Percentiles rank a stretch among this genome's conserved stretches.
Conservation (phyloP, 257 asterid species). For the Nicotiana benthamiana region DNA sequence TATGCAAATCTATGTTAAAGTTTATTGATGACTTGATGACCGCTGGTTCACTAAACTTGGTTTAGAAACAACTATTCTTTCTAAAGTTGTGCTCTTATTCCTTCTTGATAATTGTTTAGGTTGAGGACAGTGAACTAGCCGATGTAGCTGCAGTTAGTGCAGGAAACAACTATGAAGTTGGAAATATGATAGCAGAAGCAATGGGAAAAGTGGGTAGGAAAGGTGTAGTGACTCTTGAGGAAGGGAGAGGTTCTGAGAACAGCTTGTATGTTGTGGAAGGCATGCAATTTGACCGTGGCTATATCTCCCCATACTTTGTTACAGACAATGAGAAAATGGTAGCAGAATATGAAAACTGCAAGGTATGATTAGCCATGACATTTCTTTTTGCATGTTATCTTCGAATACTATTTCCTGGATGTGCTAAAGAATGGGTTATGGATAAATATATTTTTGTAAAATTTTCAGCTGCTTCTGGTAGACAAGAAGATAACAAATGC, state of each 20-base stretch:
- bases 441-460: not conserved
- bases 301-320: slow-evolving; percentile 83
- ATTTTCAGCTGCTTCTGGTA: slow-evolving; percentile 60
- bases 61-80: not conserved
- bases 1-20: not conserved
- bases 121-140: slow-evolving; percentile 91
- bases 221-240: slow-evolving; percentile 97
- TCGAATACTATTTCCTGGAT: not conserved
- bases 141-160: slow-evolving; percentile 99
- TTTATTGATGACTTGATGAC: not conserved
- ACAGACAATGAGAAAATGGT: slow-evolving; percentile 94
- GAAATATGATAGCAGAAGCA: slow-evolving; percentile 94
- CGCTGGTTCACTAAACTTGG: not conserved
- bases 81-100: not conserved
- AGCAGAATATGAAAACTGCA: slow-evolving; percentile 92
- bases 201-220: slow-evolving; percentile 94
- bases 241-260: slow-evolving; percentile 91
- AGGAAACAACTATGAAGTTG: slow-evolving; percentile 89
- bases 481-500: slow-evolving; percentile 96
- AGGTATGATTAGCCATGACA: slow-evolving; percentile 37
- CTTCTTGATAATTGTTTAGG: slow-evolving; percentile 26
- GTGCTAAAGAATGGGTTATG: not conserved
- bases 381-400: not conserved
- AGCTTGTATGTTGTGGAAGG: slow-evolving; percentile 85
- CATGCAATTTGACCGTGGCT: slow-evolving; percentile 98